These are phyloP conservation scores for Neoscytalidium dimidiatum DNA, from an alignment of 2,329 filamentous ascomycete genomes.

Conservation along the genomic window DNA sequence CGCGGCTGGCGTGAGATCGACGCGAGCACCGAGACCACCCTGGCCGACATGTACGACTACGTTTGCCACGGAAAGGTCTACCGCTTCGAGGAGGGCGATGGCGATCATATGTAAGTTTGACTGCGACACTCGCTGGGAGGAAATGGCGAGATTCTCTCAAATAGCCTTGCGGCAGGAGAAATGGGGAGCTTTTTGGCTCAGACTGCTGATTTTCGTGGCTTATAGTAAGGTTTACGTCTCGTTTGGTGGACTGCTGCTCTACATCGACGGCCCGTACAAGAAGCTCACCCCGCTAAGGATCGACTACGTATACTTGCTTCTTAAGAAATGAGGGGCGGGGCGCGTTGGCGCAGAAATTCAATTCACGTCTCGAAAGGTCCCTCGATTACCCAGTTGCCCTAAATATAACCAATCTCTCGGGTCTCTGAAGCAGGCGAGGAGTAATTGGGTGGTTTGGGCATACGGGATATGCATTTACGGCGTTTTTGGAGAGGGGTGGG, in stretches of 20 bases:
- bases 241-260: slow-evolving; percentile 89
- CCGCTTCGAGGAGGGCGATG: slow-evolving; percentile 80
- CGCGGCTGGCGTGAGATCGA: slow-evolving; percentile 71
- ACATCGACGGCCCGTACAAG: slow-evolving; percentile 90
- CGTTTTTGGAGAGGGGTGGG: slow-evolving; percentile 14
- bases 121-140: slow-evolving; percentile 11
- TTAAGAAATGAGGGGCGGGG: slow-evolving; percentile 73
- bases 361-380: not conserved
- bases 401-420: not conserved
- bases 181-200: not conserved
- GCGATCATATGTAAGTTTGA: slow-evolving; percentile 76
- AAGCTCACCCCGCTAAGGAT: slow-evolving; percentile 90
- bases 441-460: not conserved
- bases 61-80: slow-evolving; percentile 89
- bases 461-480: slow-evolving; percentile 16
- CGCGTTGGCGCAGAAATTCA: slow-evolving; percentile 2
- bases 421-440: not conserved
- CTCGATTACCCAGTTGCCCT: not conserved
- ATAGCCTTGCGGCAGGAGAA: too few species aligned
- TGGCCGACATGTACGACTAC: slow-evolving; percentile 83
- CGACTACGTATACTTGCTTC: slow-evolving; percentile 88
- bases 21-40: slow-evolving; percentile 39
- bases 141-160: too few species aligned
- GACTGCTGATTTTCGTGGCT: not conserved
- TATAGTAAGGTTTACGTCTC: slow-evolving; percentile 88